Base-by-base conservation (phyloP, 1,284 basidiomycete genomes). In the Pseudomicrostroma phylloplanum region DNA sequence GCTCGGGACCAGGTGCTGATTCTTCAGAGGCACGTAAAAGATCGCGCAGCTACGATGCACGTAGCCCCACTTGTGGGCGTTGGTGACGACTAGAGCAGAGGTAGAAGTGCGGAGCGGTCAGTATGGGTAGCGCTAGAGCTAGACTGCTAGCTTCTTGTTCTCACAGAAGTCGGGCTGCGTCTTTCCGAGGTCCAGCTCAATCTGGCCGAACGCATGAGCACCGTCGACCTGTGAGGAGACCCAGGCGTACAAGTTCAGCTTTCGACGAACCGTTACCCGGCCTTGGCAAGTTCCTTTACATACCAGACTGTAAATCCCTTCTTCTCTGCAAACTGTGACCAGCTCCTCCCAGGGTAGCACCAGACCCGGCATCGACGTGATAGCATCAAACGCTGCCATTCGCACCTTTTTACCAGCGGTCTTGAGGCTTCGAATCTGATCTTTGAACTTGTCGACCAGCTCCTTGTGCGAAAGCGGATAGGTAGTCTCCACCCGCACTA, bases 31-130 rank as follows among this genome's bases (percentile, higher is more conserved):
- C 1, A 89, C 87, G 78, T 92, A 93, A 26, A 93, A 80, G 13
- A 89, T 81, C 0, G 89, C 88, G 59, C 84, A 86, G 8, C 85
- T 83, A 7, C 90, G 84, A 75, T 90, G 89, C 6, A 86, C 84
- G 67, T 82, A 86, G 1, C 92, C 80, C 90, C 91, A 92, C 78
- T 92, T 92, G 81, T 91, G 89, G 68, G 86, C 88, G 74, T 90
- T 91, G 1, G 21, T 48, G 13, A 59, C 60, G 56, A 23, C 41
- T 40, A 46, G 36, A 58, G 51, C 51, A 17, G 51, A 25, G 19
- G 23, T 2, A 23, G 8, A 21, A 40, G 25, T 39, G 2, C 43
- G 4, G 53, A 23, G 23, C 36, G 55, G 19, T 25, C 15, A n/a
- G 8, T 2, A 2, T 8, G 51, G 17, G 11, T n/a, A 7, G 6